phyloP scores from a whole-genome alignment of 352 stramenopile species.

The Globisporangium abappressorium region DNA sequence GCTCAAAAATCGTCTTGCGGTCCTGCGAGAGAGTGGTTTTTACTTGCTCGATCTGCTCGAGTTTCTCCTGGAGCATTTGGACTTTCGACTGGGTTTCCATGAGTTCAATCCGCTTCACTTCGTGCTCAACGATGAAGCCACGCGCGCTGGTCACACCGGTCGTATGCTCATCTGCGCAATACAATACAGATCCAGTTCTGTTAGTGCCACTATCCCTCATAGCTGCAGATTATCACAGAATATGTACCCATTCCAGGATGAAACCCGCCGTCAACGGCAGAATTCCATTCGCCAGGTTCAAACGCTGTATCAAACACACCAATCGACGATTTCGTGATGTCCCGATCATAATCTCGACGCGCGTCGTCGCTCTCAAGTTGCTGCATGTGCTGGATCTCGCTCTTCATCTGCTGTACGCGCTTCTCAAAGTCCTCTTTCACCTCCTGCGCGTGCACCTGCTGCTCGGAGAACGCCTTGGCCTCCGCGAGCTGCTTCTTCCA shows the following conservation, averaged over 20 bases:
- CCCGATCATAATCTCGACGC: slow-evolving; percentile 18
- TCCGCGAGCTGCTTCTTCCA: slow-evolving; percentile 68
- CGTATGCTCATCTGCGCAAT: slow-evolving; percentile 47
- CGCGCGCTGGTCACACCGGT: slow-evolving; percentile 38
- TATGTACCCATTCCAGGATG: slow-evolving; percentile 48
- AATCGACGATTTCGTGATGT: slow-evolving; percentile 35
- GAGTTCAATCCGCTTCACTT: slow-evolving; percentile 41
- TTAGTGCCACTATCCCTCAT: neutral
- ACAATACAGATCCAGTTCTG: slow-evolving; percentile 7
- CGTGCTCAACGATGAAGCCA: slow-evolving; percentile 46
- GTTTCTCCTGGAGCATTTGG: slow-evolving; percentile 44
- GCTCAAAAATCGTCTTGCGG: slow-evolving; percentile 41
- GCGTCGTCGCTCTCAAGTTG: slow-evolving; percentile 29
- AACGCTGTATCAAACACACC: slow-evolving; percentile 58
- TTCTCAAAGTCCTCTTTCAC: slow-evolving; percentile 23
- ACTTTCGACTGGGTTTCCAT: slow-evolving; percentile 60
- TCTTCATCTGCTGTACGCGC: slow-evolving; percentile 29
- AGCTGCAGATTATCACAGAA: neutral
- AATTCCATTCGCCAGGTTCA: slow-evolving; percentile 56
- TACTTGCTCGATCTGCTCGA: slow-evolving; percentile 41
- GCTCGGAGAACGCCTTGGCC: slow-evolving; percentile 39
- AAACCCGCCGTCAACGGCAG: slow-evolving; percentile 37
- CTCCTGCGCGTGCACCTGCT: slow-evolving; percentile 34
- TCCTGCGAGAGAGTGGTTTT: slow-evolving; percentile 40
- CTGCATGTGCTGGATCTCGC: slow-evolving; percentile 37